Percentiles rank a stretch among this genome's conserved stretches.
Conservation (phyloP, 1,284 basidiomycete species). For the Vanrija sp. region DNA sequence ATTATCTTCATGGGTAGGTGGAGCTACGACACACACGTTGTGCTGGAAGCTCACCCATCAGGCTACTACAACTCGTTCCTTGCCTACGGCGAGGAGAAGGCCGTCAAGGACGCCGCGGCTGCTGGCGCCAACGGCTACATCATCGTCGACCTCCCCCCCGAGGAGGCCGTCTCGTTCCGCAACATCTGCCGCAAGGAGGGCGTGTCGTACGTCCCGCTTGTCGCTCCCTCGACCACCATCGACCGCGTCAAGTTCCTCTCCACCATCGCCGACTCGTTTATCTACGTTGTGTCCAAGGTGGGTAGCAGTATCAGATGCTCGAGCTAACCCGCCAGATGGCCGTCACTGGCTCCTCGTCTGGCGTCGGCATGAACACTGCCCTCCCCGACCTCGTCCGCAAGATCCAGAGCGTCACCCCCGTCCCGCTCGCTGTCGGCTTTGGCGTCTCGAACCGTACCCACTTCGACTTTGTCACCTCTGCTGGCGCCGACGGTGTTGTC, state of each 20-base stretch:
- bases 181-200: constrained; percentile 76
- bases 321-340: constrained; percentile 68
- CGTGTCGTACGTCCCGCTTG: constrained; percentile 91
- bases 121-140: constrained; percentile 97
- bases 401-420: constrained; percentile 63
- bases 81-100: constrained; percentile 90
- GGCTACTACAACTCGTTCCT: constrained; percentile 96
- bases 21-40: background rate
- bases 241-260: constrained; percentile 85
- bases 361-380: constrained; percentile 64
- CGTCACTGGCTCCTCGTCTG: constrained; percentile 84
- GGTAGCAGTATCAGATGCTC: constrained; percentile 17
- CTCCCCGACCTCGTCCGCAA: constrained; percentile 74
- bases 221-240: constrained; percentile 88
- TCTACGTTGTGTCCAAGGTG: constrained; percentile 92
- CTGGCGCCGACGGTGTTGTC: constrained; percentile 92
- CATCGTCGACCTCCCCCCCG: constrained; percentile 94
- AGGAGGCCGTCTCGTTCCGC: constrained; percentile 88
- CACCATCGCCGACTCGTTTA: constrained; percentile 92
- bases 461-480: constrained; percentile 75
- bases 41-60: constrained; percentile 41
- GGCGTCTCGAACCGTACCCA: constrained; percentile 91
- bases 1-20: constrained; percentile 85
- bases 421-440: constrained; percentile 93
- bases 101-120: constrained; percentile 78